These are phyloP conservation scores for Thelephora terrestris DNA, from an alignment of 1,284 basidiomycete species.

Conservation along the genomic window DNA sequence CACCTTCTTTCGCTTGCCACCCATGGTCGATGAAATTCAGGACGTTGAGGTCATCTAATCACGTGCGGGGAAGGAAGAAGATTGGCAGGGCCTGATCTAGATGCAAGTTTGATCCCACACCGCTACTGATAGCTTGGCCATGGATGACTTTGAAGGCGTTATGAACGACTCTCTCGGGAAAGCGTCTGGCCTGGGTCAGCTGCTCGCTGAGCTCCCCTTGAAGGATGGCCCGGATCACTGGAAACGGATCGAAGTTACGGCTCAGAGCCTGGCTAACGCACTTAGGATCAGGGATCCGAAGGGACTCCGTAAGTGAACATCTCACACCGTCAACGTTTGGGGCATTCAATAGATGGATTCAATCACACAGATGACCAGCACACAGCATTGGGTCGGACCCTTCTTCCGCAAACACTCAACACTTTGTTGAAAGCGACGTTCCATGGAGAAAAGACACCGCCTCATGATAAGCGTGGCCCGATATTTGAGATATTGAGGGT, in stretches of 20 bases:
- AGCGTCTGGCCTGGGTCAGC: constrained; percentile 24
- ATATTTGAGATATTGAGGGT: constrained; percentile 63
- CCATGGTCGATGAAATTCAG: constrained; percentile 20
- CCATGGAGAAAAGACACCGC: constrained; percentile 36
- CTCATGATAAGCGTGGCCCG: constrained; percentile 29
- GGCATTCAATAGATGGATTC: neutral
- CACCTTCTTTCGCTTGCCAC: constrained; percentile 39
- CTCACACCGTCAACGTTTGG: neutral
- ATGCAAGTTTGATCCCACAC: too few species aligned
- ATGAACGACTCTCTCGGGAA: neutral
- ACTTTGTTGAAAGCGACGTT: constrained; percentile 48
- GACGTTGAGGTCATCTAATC: too few species aligned
- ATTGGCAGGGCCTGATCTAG: too few species aligned
- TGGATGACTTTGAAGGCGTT: too few species aligned
- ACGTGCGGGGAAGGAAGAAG: too few species aligned
- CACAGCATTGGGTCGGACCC: constrained; percentile 51
- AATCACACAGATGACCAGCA: constrained; percentile 50
- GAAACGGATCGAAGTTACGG: constrained; percentile 39
- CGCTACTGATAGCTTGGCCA: too few species aligned
- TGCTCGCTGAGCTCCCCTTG: constrained; percentile 21
- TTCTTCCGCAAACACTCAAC: constrained; percentile 53
- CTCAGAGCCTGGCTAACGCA: constrained; percentile 50
- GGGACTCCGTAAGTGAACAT: constrained; percentile 25
- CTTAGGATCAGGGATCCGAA: constrained; percentile 40
- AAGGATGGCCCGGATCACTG: constrained; percentile 32